Percentiles rank a stretch among this genome's conserved stretches.
Conservation (phyloP, 192 early-diverging fungal genomes). For the Chytriomyces sp. region DNA sequence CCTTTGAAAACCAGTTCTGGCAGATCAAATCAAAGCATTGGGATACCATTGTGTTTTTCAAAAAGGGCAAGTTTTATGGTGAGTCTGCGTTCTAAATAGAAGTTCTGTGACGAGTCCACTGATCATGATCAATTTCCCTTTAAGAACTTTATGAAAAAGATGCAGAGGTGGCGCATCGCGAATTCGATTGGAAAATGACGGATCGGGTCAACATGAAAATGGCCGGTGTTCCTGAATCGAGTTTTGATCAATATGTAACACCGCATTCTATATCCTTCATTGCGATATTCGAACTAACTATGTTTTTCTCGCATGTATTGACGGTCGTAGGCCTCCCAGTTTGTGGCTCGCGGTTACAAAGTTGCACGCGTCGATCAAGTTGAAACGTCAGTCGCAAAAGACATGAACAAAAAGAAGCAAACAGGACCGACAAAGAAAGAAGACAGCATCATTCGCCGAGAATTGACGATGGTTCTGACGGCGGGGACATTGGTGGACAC, state of each 20-base stretch:
- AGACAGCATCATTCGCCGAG: conserved; percentile 82
- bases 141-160: conserved; percentile 98
- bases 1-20: conserved; percentile 99
- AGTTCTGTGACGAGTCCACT: background rate
- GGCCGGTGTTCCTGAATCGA: conserved; percentile 94
- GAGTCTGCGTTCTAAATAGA: background rate
- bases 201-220: conserved; percentile 99
- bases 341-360: conserved; percentile 94
- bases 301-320: background rate
- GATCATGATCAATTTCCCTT: conserved; percentile 3
- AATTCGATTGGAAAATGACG: conserved; percentile 95
- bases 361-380: conserved; percentile 97
- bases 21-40: conserved; percentile 94
- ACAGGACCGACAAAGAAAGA: conserved; percentile 38
- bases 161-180: conserved; percentile 92
- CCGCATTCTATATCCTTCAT: conserved; percentile 13
- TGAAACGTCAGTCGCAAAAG: conserved; percentile 92
- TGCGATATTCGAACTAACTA: background rate
- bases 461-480: conserved; percentile 86
- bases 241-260: conserved; percentile 87
- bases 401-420: conserved; percentile 67
- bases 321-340: conserved; percentile 73
- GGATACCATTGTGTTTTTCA: conserved; percentile 98
- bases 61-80: conserved; percentile 97
- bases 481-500: conserved; percentile 91